phyloP scores from a whole-genome alignment of 371 early-diverging fungal genomes.

The Mortierella sp. region DNA sequence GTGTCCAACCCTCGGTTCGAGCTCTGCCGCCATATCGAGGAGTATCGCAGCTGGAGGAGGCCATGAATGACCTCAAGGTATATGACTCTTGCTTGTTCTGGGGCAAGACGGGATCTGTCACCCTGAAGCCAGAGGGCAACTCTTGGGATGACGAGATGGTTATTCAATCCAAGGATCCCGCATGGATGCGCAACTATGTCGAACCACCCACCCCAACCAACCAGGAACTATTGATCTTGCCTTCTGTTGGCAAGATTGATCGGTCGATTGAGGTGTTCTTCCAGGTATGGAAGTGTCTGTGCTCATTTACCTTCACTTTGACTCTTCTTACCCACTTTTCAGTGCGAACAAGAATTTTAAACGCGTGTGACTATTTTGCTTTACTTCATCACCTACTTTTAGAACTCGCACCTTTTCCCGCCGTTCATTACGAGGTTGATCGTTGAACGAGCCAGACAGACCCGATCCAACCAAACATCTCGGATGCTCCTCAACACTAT shows the following conservation, averaged over 20 bases:
- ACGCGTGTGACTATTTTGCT: not conserved
- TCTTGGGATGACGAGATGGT: conserved; percentile 56
- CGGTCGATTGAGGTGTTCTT: conserved; percentile 37
- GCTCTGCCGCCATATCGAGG: conserved; percentile 43
- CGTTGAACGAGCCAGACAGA: conserved; percentile 41
- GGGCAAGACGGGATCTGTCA: conserved; percentile 47
- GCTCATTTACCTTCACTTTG: not conserved
- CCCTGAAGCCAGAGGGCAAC: conserved; percentile 52
- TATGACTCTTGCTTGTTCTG: conserved; percentile 43
- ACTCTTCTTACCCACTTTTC: not conserved
- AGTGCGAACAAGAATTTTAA: no score
- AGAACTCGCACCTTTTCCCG: conserved; percentile 48
- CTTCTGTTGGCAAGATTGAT: conserved; percentile 46
- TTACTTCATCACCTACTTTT: no score
- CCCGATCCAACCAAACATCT: conserved; percentile 37
- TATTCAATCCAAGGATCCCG: conserved; percentile 53
- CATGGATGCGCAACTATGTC: conserved; percentile 45
- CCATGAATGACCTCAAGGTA: conserved; percentile 43
- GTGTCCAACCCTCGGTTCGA: conserved; percentile 37
- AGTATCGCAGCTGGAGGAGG: conserved; percentile 48
- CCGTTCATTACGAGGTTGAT: conserved; percentile 42
- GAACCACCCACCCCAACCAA: conserved; percentile 33
- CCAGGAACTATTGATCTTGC: conserved; percentile 45
- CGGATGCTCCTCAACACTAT: conserved; percentile 47
- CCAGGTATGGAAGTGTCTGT: conserved; percentile 7